Base-by-base conservation (phyloP, 176 grass and related monocot species). In the Alopecurus myosuroides region DNA sequence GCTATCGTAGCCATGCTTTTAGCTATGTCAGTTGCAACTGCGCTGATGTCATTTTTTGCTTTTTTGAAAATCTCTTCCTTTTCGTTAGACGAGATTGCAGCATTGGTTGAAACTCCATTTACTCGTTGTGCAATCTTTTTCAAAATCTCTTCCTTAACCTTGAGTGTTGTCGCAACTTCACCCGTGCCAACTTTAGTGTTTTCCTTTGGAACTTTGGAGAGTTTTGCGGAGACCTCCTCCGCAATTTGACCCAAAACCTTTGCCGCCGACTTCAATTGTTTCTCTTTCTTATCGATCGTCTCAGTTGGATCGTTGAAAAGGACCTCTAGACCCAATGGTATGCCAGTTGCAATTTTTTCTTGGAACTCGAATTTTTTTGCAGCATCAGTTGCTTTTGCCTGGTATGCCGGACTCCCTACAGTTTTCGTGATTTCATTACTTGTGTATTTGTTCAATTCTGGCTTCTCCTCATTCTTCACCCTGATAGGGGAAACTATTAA, bases 311-410 rank as follows among this genome's bases (percentile, higher is more conserved):
- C 76, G 0, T 4, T 3, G 49, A n/a, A n/a, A n/a, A n/a, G n/a
- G n/a, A n/a, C n/a, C n/a, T n/a, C n/a, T n/a, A n/a, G n/a, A n/a
- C n/a, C n/a, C n/a, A n/a, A n/a, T n/a, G n/a, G n/a, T n/a, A n/a
- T n/a, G n/a, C n/a, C n/a, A n/a, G n/a, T n/a, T 1, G 71, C 29
- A 63, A 89, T 51, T 7, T 89, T 70, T 41, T 89, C 82, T 79
- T 81, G 81, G 13, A 50, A 49, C 49, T 45, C 81, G 2, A 85
- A 9, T 19, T 77, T 3, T 46, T 69, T 0, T 0, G 50, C 39
- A 2, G 77, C 88, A 10, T 89, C 77, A 9, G 37, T 61, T 18
- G 82, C 60, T 30, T 63, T 77, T n/a, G 50, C 70, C 58, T 82
- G 13, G 36, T 39, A 28, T 13, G 28, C 20, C 7, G 35, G 22